Percentiles rank a stretch among this genome's conserved stretches.
phyloP scores from a whole-genome alignment of 768 basidiomycete species.

The Phylloporus rhodoxanthus region DNA sequence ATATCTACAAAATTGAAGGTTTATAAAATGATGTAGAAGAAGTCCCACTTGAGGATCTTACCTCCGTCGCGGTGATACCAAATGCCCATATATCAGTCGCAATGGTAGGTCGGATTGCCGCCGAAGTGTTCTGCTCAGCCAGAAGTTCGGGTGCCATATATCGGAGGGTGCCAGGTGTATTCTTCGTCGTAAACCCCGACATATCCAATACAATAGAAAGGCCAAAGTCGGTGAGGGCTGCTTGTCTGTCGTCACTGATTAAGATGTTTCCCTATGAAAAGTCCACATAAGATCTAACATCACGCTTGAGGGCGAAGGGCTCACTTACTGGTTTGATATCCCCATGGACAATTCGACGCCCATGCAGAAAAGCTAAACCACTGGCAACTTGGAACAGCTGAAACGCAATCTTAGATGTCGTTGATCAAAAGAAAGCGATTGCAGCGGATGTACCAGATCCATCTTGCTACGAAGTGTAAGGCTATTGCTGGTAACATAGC shows the following conservation, averaged over 20 bases:
- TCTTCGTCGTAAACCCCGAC: conserved; percentile 33
- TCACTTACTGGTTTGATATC: conserved; percentile 35
- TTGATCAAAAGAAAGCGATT: background rate
- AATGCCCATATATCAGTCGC: conserved; percentile 35
- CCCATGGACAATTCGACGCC: conserved; percentile 27
- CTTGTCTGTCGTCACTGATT: conserved; percentile 28
- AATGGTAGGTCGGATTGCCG: conserved; percentile 18
- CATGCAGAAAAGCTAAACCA: conserved; percentile 24
- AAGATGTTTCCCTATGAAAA: conserved; percentile 33
- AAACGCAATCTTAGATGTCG: background rate
- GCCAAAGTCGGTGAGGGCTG: conserved; percentile 37
- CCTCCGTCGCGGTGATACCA: conserved; percentile 34
- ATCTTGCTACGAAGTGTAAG: conserved; percentile 13
- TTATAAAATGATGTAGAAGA: background rate
- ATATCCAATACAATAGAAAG: conserved; percentile 33
- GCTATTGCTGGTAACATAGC: conserved; percentile 6
- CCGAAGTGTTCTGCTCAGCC: conserved; percentile 10
- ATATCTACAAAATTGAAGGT: conserved; percentile 12
- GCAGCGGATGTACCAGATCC: conserved; percentile 16
- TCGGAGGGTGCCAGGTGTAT: conserved; percentile 32
- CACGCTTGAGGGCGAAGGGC: background rate
- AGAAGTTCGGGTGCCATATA: conserved; percentile 39
- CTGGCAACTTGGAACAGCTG: conserved; percentile 20
- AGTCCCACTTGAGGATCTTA: conserved; percentile 1
- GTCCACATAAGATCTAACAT: background rate